Evolutionary conservation across 129 eudicot genomes (phyloP).

Genomic region (Arctium minus): DNA sequence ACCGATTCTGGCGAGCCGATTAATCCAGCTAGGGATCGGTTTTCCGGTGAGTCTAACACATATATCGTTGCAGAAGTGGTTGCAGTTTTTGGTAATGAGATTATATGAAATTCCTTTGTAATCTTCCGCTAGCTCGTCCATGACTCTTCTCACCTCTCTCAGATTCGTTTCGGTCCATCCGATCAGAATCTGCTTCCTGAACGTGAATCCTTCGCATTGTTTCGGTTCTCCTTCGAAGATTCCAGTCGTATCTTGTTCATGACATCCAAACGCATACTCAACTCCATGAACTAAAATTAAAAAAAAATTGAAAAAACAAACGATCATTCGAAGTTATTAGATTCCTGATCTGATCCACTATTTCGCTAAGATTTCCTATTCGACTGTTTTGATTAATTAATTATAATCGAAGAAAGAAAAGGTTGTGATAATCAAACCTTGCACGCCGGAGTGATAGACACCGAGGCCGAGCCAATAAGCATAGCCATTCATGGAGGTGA

Average conservation of each 20-base stretch:
- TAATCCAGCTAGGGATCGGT: conserved; percentile 82
- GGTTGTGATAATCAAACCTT: conserved; percentile 42
- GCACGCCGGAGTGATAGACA: conserved; percentile 85
- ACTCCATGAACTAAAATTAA: conserved; percentile 68
- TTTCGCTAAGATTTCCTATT: not conserved
- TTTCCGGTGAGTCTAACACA: conserved; percentile 67
- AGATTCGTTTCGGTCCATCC: conserved; percentile 71
- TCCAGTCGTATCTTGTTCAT: conserved; percentile 75
- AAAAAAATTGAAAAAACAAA: not conserved
- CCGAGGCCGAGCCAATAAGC: conserved; percentile 97
- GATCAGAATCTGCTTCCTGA: conserved; percentile 62
- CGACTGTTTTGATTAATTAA: not conserved
- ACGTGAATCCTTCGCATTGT: conserved; percentile 76
- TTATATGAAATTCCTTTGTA: conserved; percentile 82
- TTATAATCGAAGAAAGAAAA: not conserved
- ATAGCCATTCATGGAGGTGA: conserved; percentile 74
- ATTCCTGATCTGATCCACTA: not conserved
- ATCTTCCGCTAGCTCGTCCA: conserved; percentile 65
- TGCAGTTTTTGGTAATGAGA: conserved; percentile 79
- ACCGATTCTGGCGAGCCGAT: conserved; percentile 92
- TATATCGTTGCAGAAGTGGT: conserved; percentile 85
- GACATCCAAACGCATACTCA: conserved; percentile 93
- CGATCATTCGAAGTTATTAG: not conserved
- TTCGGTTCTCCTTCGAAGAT: conserved; percentile 85
- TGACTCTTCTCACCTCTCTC: conserved; percentile 48